phyloP scores from a whole-genome alignment of 164 flowering plant genomes.

The Brasenia schreberi region DNA sequence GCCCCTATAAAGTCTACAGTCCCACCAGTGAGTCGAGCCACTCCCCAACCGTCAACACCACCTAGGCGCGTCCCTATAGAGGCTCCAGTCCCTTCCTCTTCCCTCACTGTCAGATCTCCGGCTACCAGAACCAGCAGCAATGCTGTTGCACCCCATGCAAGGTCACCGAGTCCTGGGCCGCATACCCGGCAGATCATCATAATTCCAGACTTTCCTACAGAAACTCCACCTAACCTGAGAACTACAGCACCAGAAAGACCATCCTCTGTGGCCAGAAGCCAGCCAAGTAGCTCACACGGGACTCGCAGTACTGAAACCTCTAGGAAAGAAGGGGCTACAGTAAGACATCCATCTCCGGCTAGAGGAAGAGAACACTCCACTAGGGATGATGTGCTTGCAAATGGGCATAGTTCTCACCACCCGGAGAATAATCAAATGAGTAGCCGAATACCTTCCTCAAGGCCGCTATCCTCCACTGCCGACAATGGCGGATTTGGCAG shows the following conservation, averaged over 20 bases:
- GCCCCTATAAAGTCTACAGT: slow-evolving; percentile 1
- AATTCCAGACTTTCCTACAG: slow-evolving; percentile 74
- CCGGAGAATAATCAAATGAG: slow-evolving; percentile 20
- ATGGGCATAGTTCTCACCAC: slow-evolving; percentile 21
- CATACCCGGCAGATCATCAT: slow-evolving; percentile 50
- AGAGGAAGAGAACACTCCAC: slow-evolving; percentile 33
- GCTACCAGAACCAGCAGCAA: slow-evolving; percentile 37
- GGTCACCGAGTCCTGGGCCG: slow-evolving; percentile 65
- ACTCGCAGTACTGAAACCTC: neutral
- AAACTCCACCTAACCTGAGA: slow-evolving; percentile 84
- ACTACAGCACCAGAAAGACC: slow-evolving; percentile 88
- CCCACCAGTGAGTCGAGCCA: slow-evolving; percentile 26
- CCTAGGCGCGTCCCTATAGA: neutral
- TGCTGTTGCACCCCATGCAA: slow-evolving; percentile 52
- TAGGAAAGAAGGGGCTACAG: neutral
- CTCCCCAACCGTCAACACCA: slow-evolving; percentile 48
- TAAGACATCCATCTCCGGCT: neutral
- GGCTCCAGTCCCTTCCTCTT: neutral
- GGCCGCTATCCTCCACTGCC: slow-evolving; percentile 21
- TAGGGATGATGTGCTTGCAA: slow-evolving; percentile 3
- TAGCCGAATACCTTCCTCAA: slow-evolving; percentile 15
- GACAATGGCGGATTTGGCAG: slow-evolving; percentile 83
- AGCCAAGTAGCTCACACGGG: slow-evolving; percentile 42
- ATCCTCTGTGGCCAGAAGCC: slow-evolving; percentile 79
- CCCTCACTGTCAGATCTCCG: slow-evolving; percentile 22